Evolutionary conservation across 331 rosid genomes (phyloP), one percentile per base, ranked within the genome.

Genomic region (Acacia concinna): DNA sequence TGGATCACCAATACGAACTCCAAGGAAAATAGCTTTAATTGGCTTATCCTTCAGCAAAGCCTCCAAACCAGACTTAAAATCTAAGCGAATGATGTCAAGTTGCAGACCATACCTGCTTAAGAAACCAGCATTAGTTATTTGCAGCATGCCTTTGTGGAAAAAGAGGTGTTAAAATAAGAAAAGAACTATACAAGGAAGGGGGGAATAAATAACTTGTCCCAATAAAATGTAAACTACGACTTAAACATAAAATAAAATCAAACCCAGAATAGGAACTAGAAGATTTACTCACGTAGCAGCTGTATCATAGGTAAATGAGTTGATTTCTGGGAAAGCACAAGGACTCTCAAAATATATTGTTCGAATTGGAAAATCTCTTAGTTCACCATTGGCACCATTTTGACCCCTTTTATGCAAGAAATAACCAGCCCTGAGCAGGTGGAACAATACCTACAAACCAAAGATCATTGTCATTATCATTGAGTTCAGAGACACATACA

Each of bases 1-100:
- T 80, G 99, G 99, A 84, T 96, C 99, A 73, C 99, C 99, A 46
- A 96, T 96, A 70, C 98, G 94, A 72, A 96, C 99, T 70, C 99
- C 99, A 65, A 96, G 98, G 82, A 96, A 96, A 87, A 96, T 91
- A 74, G 97, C 99, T 83, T 94, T 88, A 72, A 96, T 83, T 51
- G 98, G 99, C 46, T 84, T 91, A 34, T 85, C 76, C 81, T 91
- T 96, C 25, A 96, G 87, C 85, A 96, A 87, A 84, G 88, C 85
- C 89, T 96, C 99, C 91, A 96, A 86, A 77, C 99, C 99, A 83
- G 98, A 91, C 85, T 96, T 96, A 86, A 96, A 96, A 88, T 96
- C 99, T 65, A 82, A 74, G 85, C 90, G 77, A 79, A 96, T 91
- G 85, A 88, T 96, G 85, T 96, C 99, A 87, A 93, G 77, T 87